Percentiles rank a stretch among this genome's conserved stretches.
phyloP scores from a whole-genome alignment of 106 monocot genomes.

The Agapanthus africanus region DNA sequence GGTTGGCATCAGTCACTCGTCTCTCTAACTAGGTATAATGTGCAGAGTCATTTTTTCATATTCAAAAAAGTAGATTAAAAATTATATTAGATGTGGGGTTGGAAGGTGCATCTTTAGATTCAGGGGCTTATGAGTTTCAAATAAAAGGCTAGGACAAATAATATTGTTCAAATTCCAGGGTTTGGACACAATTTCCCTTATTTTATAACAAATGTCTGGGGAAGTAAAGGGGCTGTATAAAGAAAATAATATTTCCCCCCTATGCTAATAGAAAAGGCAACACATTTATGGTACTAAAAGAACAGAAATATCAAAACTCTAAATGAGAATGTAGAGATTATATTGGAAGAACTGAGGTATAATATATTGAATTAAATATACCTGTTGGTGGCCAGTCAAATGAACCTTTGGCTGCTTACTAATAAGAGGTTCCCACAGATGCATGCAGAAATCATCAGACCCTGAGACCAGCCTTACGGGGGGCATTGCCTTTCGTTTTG shows the following conservation, averaged over 20 bases:
- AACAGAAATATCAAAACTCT: neutral
- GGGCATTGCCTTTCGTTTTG: conserved; percentile 80
- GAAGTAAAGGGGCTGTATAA: neutral
- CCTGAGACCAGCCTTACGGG: conserved; percentile 91
- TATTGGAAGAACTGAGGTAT: conserved; percentile 1
- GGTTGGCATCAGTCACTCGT: too few species aligned
- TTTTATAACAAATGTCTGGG: too few species aligned
- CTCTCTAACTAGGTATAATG: too few species aligned
- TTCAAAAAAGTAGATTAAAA: too few species aligned
- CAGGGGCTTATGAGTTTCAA: too few species aligned
- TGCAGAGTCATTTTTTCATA: too few species aligned
- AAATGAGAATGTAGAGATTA: neutral
- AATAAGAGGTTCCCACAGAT: conserved; percentile 78
- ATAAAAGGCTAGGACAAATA: too few species aligned
- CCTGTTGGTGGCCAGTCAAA: conserved; percentile 93
- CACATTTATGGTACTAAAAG: neutral
- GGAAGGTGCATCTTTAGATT: too few species aligned
- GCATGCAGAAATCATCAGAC: conserved; percentile 94
- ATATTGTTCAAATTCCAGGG: too few species aligned
- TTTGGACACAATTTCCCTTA: too few species aligned
- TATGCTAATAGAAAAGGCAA: neutral
- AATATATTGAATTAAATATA: conserved; percentile 7
- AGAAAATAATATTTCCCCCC: neutral
- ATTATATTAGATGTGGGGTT: too few species aligned
- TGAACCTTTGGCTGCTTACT: conserved; percentile 83